Evolutionary conservation across 331 rosid species (phyloP).

Genomic region (Spiraea crenata): DNA sequence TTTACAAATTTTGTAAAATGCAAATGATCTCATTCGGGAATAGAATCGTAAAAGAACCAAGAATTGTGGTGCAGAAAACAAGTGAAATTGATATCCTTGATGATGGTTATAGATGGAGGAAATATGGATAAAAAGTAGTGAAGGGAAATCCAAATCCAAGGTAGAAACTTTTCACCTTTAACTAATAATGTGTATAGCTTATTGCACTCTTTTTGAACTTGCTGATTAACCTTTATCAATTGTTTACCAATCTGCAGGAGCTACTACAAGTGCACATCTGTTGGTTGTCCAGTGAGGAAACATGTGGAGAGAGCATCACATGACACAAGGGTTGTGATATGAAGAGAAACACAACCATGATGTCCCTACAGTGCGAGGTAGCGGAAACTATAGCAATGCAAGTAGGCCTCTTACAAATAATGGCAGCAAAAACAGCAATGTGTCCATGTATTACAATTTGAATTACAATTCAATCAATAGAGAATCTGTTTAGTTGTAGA

Average conservation of each 20-base stretch:
- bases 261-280: slow-evolving; percentile 88
- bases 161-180: slow-evolving; percentile 31
- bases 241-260: slow-evolving; percentile 51
- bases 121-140: slow-evolving; percentile 98
- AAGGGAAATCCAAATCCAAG: slow-evolving; percentile 98
- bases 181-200: not conserved
- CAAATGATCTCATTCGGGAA: too few relatives aligned
- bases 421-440: slow-evolving; percentile 23
- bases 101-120: slow-evolving; percentile 97
- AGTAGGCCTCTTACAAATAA: slow-evolving; percentile 38
- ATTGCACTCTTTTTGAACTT: not conserved
- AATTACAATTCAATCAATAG: too few relatives aligned
- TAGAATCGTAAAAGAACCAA: slow-evolving; percentile 85
- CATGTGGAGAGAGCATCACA: slow-evolving; percentile 92
- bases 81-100: slow-evolving; percentile 95
- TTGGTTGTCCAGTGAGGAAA: slow-evolving; percentile 83
- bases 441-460: too few relatives aligned
- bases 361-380: slow-evolving; percentile 86
- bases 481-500: too few relatives aligned
- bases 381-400: slow-evolving; percentile 39
- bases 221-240: not conserved
- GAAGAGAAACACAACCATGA: slow-evolving; percentile 97
- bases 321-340: slow-evolving; percentile 77
- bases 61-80: slow-evolving; percentile 95
- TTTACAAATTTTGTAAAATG: too few relatives aligned